Evolutionary conservation across 2,329 filamentous ascomycete species (phyloP).

Genomic region (Trichoderma oligosporum): DNA sequence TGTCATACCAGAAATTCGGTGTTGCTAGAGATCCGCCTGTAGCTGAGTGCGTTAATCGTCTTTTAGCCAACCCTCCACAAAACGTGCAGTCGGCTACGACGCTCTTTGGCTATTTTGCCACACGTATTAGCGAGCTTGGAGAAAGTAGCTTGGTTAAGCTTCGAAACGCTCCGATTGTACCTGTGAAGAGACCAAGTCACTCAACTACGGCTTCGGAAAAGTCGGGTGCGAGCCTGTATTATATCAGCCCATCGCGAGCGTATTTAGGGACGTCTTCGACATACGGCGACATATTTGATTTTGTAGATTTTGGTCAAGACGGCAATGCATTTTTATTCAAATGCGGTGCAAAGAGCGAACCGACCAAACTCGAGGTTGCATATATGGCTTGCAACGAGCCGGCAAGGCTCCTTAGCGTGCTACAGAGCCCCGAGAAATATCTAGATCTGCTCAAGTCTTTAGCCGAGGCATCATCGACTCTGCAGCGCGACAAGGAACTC

Average conservation of each 20-base stretch:
- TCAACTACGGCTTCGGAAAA: constrained; percentile 41
- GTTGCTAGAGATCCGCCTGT: constrained; percentile 80
- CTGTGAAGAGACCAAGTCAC: constrained; percentile 46
- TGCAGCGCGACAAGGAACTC: constrained; percentile 76
- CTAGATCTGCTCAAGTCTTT: constrained; percentile 75
- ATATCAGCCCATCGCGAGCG: constrained; percentile 65
- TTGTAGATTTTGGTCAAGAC: constrained; percentile 86
- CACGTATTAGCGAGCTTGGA: constrained; percentile 69
- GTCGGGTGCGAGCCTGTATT: constrained; percentile 28
- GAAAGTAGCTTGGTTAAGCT: constrained; percentile 58
- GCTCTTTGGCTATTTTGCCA: constrained; percentile 80
- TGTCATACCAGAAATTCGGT: constrained; percentile 63
- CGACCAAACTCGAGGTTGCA: constrained; percentile 81
- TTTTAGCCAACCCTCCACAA: constrained; percentile 69
- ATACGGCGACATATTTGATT: constrained; percentile 92
- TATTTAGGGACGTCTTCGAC: constrained; percentile 70
- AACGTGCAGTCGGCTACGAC: constrained; percentile 62
- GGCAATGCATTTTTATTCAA: constrained; percentile 86
- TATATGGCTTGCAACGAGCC: constrained; percentile 80
- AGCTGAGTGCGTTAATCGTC: constrained; percentile 66
- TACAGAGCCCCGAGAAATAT: constrained; percentile 83
- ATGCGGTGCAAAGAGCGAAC: constrained; percentile 87
- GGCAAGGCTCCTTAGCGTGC: constrained; percentile 70
- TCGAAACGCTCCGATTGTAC: constrained; percentile 66
- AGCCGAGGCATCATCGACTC: constrained; percentile 63